A percentile compares a stretch with the other conserved stretches of the same genome.
These are phyloP conservation scores for Penicillium herquei DNA, from an alignment of 495 filamentous ascomycete species.

Conservation along the genomic window DNA sequence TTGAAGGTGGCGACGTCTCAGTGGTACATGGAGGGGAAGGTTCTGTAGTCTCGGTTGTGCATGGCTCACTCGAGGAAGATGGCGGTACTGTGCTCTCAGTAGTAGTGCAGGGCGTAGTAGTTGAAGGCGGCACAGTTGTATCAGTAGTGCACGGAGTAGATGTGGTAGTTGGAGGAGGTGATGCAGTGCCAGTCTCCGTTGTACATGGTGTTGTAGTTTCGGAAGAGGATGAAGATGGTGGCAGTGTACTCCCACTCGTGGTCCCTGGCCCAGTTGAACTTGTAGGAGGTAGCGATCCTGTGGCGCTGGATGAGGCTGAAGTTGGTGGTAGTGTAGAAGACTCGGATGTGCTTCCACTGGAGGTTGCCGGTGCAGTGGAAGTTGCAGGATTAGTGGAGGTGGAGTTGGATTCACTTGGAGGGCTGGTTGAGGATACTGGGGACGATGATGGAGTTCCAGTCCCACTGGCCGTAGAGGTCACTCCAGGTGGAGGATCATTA, in stretches of 20 bases:
- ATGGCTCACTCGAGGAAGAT: neutral
- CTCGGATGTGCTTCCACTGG: too few species aligned
- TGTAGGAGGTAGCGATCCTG: neutral
- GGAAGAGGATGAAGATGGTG: neutral
- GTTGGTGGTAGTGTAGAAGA: neutral
- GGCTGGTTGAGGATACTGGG: slow-evolving; percentile 6
- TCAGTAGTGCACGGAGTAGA: slow-evolving; percentile 18
- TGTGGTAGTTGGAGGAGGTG: neutral
- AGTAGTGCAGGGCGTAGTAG: slow-evolving; percentile 15
- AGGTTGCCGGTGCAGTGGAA: slow-evolving; percentile 5
- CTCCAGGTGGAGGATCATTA: slow-evolving; percentile 4
- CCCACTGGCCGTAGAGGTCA: slow-evolving; percentile 9
- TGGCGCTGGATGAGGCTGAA: slow-evolving; percentile 4
- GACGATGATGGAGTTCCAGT: slow-evolving; percentile 1
- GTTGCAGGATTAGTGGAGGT: slow-evolving; percentile 8
- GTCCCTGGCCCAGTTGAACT: too few species aligned
- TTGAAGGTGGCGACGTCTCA: slow-evolving; percentile 1
- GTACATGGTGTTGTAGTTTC: slow-evolving; percentile 3
- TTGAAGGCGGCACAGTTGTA: slow-evolving; percentile 10
- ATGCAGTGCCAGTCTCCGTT: neutral
- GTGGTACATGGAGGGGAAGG: slow-evolving; percentile 9
- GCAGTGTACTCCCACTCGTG: too few species aligned
- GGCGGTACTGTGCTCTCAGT: slow-evolving; percentile 3
- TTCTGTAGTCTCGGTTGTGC: slow-evolving; percentile 2
- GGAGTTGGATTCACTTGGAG: too few species aligned